Conservation (phyloP, 2,329 filamentous ascomycete species). For the Tolypocladium album region DNA sequence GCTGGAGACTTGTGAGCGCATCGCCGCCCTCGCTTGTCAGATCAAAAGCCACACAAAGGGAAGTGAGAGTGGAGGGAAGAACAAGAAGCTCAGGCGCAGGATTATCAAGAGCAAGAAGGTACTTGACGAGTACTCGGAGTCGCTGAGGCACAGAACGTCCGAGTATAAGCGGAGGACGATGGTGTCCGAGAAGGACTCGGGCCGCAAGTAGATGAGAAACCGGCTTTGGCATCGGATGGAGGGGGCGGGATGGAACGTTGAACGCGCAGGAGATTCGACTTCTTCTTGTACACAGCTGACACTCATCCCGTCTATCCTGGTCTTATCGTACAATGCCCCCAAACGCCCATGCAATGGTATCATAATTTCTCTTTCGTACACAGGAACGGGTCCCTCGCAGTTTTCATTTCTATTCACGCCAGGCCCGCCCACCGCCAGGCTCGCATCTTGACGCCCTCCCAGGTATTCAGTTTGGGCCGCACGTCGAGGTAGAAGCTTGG, state of each 20-base stretch:
- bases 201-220: background rate
- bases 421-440: conserved; percentile 39
- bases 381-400: background rate
- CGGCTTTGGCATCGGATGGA: background rate
- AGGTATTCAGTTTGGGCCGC: conserved; percentile 56
- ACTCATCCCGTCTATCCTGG: background rate
- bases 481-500: conserved; percentile 59
- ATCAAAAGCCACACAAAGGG: background rate
- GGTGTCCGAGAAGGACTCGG: background rate
- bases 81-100: background rate
- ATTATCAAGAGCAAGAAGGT: background rate
- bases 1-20: background rate
- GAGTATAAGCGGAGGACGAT: background rate
- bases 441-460: conserved; percentile 60
- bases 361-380: background rate
- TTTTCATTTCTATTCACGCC: conserved; percentile 19
- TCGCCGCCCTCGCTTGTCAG: background rate
- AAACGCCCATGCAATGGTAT: conserved; percentile 1
- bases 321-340: background rate
- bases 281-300: background rate
- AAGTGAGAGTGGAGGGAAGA: no score
- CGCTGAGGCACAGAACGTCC: background rate
- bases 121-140: background rate
- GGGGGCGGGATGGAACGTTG: background rate
- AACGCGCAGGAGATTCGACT: background rate